These are phyloP conservation scores for Pisolithus thermaeus DNA, from an alignment of 1,284 basidiomycete genomes.

Conservation along the genomic window DNA sequence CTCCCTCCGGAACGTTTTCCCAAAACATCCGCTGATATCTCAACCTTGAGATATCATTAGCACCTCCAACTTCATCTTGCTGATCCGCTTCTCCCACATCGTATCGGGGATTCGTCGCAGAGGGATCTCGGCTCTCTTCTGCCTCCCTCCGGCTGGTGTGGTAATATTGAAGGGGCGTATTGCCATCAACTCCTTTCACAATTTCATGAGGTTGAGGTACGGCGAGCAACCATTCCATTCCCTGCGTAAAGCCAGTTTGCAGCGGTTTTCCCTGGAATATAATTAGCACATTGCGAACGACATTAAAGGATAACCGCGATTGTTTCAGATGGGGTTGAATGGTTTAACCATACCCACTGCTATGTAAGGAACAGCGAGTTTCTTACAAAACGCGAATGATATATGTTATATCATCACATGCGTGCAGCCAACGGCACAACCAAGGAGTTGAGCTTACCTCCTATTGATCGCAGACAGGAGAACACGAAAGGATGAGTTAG, in stretches of 20 bases:
- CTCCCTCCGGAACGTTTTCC: slow-evolving; percentile 63
- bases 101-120: slow-evolving; percentile 22
- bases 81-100: slow-evolving; percentile 55
- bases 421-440: not conserved
- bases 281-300: slow-evolving; percentile 14
- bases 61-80: slow-evolving; percentile 49
- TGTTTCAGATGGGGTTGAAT: slow-evolving; percentile 65
- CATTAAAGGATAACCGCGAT: slow-evolving; percentile 4
- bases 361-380: slow-evolving; percentile 54
- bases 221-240: slow-evolving; percentile 66
- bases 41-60: slow-evolving; percentile 49
- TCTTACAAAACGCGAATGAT: slow-evolving; percentile 68
- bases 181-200: slow-evolving; percentile 1
- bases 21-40: slow-evolving; percentile 69
- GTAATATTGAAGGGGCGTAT: slow-evolving; percentile 11
- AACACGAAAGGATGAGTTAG: not conserved
- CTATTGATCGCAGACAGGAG: slow-evolving; percentile 23
- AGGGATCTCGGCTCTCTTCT: slow-evolving; percentile 17
- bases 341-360: slow-evolving; percentile 45
- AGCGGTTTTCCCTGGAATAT: slow-evolving; percentile 43
- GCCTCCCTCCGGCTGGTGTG: slow-evolving; percentile 10
- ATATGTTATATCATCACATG: slow-evolving; percentile 42
- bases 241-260: slow-evolving; percentile 62
- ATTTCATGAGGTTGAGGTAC: slow-evolving; percentile 27
- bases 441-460: slow-evolving; percentile 44